These are phyloP conservation scores for Tardiomyces depauwii DNA, from an alignment of 1,139 yeast genomes.

Conservation along the genomic window DNA sequence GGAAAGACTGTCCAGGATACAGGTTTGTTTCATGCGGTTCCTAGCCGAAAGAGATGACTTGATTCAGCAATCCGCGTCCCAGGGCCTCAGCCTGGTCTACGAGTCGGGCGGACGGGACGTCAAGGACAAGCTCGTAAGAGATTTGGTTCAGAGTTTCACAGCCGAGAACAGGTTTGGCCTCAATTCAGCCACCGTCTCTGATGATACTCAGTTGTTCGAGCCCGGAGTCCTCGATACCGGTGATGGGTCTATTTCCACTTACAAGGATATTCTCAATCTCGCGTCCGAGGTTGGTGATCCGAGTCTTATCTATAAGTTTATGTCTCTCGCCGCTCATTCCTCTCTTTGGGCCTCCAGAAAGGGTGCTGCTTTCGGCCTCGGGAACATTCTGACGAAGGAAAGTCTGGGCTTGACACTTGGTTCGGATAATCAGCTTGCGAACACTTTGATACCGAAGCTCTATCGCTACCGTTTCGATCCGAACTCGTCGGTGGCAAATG, in stretches of 20 bases:
- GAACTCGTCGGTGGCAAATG: constrained; percentile 54
- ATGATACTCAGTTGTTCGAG: constrained; percentile 77
- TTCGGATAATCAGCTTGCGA: constrained; percentile 40
- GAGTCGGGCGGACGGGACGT: constrained; percentile 63
- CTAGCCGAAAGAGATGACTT: constrained; percentile 73
- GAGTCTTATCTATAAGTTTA: constrained; percentile 81
- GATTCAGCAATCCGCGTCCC: constrained; percentile 82
- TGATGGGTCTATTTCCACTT: constrained; percentile 81
- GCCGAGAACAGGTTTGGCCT: constrained; percentile 43
- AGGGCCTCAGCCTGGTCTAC: constrained; percentile 75
- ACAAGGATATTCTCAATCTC: constrained; percentile 61
- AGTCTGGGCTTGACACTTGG: constrained; percentile 54
- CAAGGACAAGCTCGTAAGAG: constrained; percentile 63
- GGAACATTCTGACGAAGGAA: constrained; percentile 71
- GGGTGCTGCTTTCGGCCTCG: constrained; percentile 90
- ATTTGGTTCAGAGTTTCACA: constrained; percentile 70
- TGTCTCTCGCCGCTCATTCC: constrained; percentile 84
- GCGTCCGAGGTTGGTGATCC: constrained; percentile 97
- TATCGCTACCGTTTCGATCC: constrained; percentile 86
- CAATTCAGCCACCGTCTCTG: constrained; percentile 59
- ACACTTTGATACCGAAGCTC: constrained; percentile 64
- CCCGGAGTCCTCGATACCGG: constrained; percentile 70
- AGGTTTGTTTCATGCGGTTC: constrained; percentile 59
- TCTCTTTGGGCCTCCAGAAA: constrained; percentile 88
- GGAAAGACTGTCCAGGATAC: constrained; percentile 44